Conservation (phyloP, 345 rosid species). For the Limnanthes douglasii region DNA sequence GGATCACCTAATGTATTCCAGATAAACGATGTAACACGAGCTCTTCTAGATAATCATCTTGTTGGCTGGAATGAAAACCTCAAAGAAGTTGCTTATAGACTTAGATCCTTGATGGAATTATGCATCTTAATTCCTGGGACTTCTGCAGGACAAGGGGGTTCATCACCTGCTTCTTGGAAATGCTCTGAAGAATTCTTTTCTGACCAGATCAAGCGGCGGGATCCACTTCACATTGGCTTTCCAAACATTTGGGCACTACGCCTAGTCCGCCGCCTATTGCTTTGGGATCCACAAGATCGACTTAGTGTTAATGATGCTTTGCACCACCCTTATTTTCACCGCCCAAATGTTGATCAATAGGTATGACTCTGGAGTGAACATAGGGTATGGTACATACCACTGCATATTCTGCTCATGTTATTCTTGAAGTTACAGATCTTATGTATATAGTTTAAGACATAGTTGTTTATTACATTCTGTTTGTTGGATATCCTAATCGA, state of each 20-base stretch:
- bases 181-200: constrained; percentile 86
- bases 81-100: constrained; percentile 91
- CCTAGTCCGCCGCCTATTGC: constrained; percentile 65
- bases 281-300: constrained; percentile 79
- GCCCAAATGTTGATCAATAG: constrained; percentile 20
- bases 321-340: constrained; percentile 72
- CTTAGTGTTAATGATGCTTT: constrained; percentile 56
- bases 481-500: too few species aligned
- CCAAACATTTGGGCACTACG: constrained; percentile 75
- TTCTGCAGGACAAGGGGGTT: constrained; percentile 33
- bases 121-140: constrained; percentile 79
- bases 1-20: constrained; percentile 89
- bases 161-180: constrained; percentile 88
- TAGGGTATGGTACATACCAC: too few species aligned
- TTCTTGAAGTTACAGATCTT: too few species aligned
- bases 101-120: constrained; percentile 79
- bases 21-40: constrained; percentile 43
- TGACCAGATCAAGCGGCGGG: constrained; percentile 69
- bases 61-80: constrained; percentile 74
- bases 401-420: too few species aligned
- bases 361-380: too few species aligned
- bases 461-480: too few species aligned
- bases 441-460: too few species aligned
- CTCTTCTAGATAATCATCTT: constrained; percentile 73
- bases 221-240: constrained; percentile 86